These are phyloP conservation scores for Neurospora sp. DNA, from an alignment of 495 filamentous ascomycete species.

Conservation along the genomic window DNA sequence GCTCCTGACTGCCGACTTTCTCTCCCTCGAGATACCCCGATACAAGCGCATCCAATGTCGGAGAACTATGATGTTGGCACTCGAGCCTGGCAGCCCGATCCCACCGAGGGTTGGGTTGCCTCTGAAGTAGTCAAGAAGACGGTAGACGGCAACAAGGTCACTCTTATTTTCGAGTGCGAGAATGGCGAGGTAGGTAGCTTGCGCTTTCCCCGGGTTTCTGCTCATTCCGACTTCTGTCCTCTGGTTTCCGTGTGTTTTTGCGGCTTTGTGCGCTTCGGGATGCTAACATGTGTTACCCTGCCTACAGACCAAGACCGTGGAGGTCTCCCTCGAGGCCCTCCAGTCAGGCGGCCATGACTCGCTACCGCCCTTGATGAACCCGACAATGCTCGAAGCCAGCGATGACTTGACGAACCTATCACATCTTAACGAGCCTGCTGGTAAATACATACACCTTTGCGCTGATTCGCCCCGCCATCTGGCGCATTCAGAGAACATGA, in stretches of 20 bases:
- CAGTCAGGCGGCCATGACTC: constrained; percentile 57
- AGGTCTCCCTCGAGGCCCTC: constrained; percentile 70
- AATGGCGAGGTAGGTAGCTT: constrained; percentile 73
- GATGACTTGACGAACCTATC: constrained; percentile 97
- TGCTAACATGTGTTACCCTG: constrained; percentile 14
- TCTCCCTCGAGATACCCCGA: constrained; percentile 2
- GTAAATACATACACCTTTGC: constrained; percentile 39
- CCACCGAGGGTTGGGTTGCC: constrained; percentile 90
- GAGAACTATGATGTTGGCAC: constrained; percentile 96
- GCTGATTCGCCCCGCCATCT: background rate
- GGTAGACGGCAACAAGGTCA: constrained; percentile 75
- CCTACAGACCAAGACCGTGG: constrained; percentile 61
- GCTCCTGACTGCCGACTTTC: constrained; percentile 3
- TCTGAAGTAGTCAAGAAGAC: constrained; percentile 88
- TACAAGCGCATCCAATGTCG: constrained; percentile 54
- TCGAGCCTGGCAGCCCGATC: constrained; percentile 94
- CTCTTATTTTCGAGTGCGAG: constrained; percentile 72
- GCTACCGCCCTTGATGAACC: constrained; percentile 94
- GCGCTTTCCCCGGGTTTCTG: background rate
- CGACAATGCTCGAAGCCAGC: constrained; percentile 94
- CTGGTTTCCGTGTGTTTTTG: background rate
- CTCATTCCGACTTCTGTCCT: background rate
- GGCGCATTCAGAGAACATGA: background rate
- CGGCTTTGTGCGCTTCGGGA: background rate
- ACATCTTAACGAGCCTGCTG: constrained; percentile 96